Base-by-base conservation (phyloP, 2,329 filamentous ascomycete species). In the Botryosphaeria dothidea region DNA sequence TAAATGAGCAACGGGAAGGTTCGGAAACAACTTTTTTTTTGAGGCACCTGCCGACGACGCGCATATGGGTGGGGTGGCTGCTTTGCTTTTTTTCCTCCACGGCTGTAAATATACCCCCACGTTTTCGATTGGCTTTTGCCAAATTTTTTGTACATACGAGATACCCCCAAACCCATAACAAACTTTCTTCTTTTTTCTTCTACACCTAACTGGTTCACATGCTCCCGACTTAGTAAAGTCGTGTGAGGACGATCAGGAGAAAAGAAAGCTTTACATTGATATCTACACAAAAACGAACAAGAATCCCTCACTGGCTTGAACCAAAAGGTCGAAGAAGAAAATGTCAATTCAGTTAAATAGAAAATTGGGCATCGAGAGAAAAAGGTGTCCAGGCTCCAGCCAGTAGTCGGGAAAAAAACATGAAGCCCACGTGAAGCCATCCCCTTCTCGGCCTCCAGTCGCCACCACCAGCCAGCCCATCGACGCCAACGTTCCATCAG, bases 231-330 rank as follows among this genome's bases (percentile, higher is more conserved):
- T n/a, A n/a, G n/a, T n/a, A n/a, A n/a, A n/a, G n/a, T n/a, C n/a
- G 31, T 2, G 31, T 34, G 31, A 34, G 13, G 31, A 11, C 31
- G 7, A 34, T 8, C 7, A 34, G 13, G 31, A n/a, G n/a, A 43
- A 56, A 25, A 58, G 29, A 17, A 60, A 25, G 25, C 25, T 34
- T 45, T 60, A 46, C 27, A 60, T 60, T 34, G 56, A 45, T 60
- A 60, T 60, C 23, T 60, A 60, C 41, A 46, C 38, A 45, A 29
- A 31, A 60, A 29, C 19, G 3, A 23, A 15, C 25, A 17, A 21
- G 23, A n/a, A 21, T 21, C 41, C 43, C 8, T 31, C 36, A 38
- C 21, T 29, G n/a, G 25, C 19, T 21, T 9, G 27, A 46, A 34
- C 11, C 25, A 34, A 46, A 36, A 34, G 25, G 11, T 21, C 13